These are phyloP conservation scores for Salix brachista DNA, from an alignment of 345 rosid genomes.

Conservation along the genomic window DNA sequence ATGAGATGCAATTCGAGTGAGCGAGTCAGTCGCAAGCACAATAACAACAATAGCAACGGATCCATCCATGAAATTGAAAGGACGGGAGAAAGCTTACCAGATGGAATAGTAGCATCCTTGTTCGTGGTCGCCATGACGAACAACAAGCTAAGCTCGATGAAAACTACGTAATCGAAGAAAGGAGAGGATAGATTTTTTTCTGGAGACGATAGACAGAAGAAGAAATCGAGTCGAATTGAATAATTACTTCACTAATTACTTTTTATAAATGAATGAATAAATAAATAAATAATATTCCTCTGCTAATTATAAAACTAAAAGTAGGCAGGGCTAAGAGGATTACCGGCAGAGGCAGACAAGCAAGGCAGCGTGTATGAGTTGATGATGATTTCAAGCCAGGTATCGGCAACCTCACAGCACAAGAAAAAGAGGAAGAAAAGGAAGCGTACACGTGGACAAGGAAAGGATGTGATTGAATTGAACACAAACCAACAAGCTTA, in stretches of 20 bases:
- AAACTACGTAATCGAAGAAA: background rate
- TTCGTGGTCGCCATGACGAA: slow-evolving; percentile 6
- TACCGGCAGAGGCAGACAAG: no score
- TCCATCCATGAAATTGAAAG: background rate
- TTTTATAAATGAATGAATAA: no score
- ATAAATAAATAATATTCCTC: no score
- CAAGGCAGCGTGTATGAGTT: no score
- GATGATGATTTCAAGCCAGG: no score
- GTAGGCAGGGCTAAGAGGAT: no score
- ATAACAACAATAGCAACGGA: background rate
- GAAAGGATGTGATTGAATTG: background rate
- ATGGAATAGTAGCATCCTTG: slow-evolving; percentile 5
- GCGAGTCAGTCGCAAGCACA: background rate
- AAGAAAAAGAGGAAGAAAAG: no score
- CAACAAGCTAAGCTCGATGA: background rate
- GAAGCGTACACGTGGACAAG: background rate
- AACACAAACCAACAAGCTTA: background rate
- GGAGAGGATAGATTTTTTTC: background rate
- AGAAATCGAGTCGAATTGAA: no score
- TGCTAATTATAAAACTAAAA: no score
- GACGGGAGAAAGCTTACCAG: background rate
- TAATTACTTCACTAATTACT: no score
- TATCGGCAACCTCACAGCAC: no score
- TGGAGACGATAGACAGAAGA: no score
- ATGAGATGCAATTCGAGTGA: background rate